Base-by-base conservation (phyloP, 805 yeast genomes). In the Wickerhamomyces tratensis region DNA sequence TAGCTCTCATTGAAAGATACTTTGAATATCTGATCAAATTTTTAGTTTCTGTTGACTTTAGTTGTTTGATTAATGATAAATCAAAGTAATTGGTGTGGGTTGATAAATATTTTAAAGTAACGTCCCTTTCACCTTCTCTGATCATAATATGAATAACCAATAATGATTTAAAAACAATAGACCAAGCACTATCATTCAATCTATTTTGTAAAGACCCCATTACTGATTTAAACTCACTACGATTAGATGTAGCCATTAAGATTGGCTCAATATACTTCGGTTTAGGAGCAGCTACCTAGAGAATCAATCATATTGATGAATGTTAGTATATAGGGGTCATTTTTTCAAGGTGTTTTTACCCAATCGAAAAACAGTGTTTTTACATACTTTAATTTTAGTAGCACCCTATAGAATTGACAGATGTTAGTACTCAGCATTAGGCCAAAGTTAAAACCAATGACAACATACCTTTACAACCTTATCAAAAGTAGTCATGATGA, bases 211-310 rank as follows among this genome's bases (percentile, higher is more conserved):
- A 64, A 1, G 85, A 69, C 40, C 71, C 68, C 78, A 89, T 79
- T 34, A 89, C 81, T 20, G 79, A 76, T 45, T 69, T 68, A 53
- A 91, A 79, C 49, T 85, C 72, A 6, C 49, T 53, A 15, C 52
- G 57, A 39, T 54, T 51, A 11, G 64, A 49, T 0, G 74, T 64
- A 7, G 72, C 69, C 38, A 67, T 72, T 31, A 93, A 69, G 41
- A 93, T 86, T 1, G 98, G 98, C 65, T 91, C 98, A 41, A 93
- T 79, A 59, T 93, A 93, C 61, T 93, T 93, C 35, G 94, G 83
- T 64, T 93, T 93, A 7, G 98, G 98, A n/a, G 98, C 96, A 10
- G 98, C 98, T 65, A 86, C 75, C 77, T 56, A 69, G 71, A 12
- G 13, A 8, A n/a, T 10, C 26, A 25, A 25, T 31, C 3, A 6